These are phyloP conservation scores for Nicotiana undulata DNA, from an alignment of 257 asterid genomes.

Conservation along the genomic window DNA sequence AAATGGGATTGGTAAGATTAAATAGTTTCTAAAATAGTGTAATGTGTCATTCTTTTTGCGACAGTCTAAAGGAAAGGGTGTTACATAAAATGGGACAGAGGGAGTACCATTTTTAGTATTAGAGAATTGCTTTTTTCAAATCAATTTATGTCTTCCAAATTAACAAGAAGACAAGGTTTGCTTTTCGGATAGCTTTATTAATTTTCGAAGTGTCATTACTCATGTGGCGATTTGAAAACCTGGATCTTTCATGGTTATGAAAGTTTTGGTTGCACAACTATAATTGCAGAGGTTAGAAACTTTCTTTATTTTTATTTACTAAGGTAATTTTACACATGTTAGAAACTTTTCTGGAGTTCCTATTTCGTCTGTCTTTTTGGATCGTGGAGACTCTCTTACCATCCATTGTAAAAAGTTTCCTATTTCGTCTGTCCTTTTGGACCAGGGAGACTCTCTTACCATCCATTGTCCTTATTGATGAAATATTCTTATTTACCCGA, in stretches of 20 bases:
- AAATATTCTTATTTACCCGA: not conserved
- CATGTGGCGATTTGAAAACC: not conserved
- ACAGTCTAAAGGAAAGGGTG: too few relatives aligned
- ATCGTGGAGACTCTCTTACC: too few relatives aligned
- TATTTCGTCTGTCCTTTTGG: too few relatives aligned
- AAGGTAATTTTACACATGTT: not conserved
- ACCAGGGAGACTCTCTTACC: not conserved
- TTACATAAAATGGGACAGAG: too few relatives aligned
- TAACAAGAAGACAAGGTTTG: not conserved
- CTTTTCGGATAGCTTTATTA: not conserved
- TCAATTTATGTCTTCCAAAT: not conserved
- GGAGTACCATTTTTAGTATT: too few relatives aligned
- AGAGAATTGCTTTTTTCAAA: not conserved
- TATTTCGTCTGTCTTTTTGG: not conserved
- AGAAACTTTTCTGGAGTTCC: not conserved
- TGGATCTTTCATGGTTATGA: not conserved
- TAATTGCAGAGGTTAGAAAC: not conserved
- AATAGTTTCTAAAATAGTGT: too few relatives aligned
- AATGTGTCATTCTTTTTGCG: too few relatives aligned
- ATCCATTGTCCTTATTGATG: not conserved
- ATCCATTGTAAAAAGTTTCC: too few relatives aligned
- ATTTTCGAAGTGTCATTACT: not conserved
- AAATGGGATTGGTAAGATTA: too few relatives aligned
- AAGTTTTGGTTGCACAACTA: not conserved
- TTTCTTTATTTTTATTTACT: too few relatives aligned